A percentile compares a stretch with the other conserved stretches of the same genome.
phyloP scores from a whole-genome alignment of 148 eudicot genomes.

The Camellia sinensis region DNA sequence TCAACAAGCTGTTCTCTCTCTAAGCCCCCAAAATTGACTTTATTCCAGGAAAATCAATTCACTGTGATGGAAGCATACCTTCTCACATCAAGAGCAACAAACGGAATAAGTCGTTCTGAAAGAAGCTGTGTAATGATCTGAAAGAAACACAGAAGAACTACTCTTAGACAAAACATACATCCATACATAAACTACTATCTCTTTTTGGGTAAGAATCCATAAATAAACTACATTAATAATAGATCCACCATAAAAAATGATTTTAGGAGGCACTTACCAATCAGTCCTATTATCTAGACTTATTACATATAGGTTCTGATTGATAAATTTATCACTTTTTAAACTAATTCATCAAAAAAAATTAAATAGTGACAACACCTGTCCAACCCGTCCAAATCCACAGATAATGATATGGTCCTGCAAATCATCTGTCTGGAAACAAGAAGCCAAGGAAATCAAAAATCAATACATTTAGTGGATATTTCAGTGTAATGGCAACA shows the following conservation, averaged over 20 bases:
- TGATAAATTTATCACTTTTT: too few relatives aligned
- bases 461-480: neutral
- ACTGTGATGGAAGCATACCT: slow-evolving; percentile 45
- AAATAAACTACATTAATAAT: neutral
- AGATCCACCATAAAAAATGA: neutral
- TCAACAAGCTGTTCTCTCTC: neutral
- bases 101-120: slow-evolving; percentile 92
- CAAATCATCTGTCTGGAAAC: slow-evolving; percentile 91
- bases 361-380: slow-evolving; percentile 43
- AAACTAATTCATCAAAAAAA: slow-evolving; percentile 3
- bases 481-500: neutral
- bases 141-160: slow-evolving; percentile 20
- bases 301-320: too few relatives aligned
- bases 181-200: slow-evolving; percentile 2
- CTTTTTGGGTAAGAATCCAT: too few relatives aligned
- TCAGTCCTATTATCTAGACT: too few relatives aligned
- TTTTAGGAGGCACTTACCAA: too few relatives aligned
- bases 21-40: neutral
- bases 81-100: slow-evolving; percentile 99
- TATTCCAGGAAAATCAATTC: neutral
- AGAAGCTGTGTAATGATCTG: slow-evolving; percentile 99
- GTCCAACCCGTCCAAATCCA: slow-evolving; percentile 99
- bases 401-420: slow-evolving; percentile 96
- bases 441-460: slow-evolving; percentile 11
- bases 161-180: neutral